Percentiles rank a stretch among this genome's conserved stretches.
Conservation (phyloP, 306 rosid species). For the Oemleria cerasiformis region DNA sequence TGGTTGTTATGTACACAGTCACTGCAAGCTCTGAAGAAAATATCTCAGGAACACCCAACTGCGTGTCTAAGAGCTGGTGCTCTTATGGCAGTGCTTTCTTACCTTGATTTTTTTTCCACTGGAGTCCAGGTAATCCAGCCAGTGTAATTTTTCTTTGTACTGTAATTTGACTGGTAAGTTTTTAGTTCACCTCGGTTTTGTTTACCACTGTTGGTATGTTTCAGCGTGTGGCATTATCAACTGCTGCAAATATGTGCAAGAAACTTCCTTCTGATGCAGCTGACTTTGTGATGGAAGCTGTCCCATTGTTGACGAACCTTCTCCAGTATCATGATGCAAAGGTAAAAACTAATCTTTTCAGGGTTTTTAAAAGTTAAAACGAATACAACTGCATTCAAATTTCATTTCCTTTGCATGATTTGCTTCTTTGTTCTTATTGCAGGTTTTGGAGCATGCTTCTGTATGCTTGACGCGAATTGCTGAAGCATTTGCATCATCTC, state of each 20-base stretch:
- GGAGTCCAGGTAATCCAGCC: conserved; percentile 80
- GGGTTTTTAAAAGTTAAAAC: background rate
- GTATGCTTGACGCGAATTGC: conserved; percentile 99
- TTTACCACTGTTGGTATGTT: conserved; percentile 17
- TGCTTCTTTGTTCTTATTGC: conserved; percentile 20
- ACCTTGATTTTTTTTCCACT: conserved; percentile 90
- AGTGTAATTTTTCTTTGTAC: conserved; percentile 5
- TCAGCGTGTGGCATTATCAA: conserved; percentile 96
- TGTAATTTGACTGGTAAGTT: conserved; percentile 4
- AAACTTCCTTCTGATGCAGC: conserved; percentile 99
- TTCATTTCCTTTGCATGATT: conserved; percentile 5
- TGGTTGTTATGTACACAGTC: conserved; percentile 61
- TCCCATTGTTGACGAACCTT: conserved; percentile 90
- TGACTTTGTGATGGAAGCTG: conserved; percentile 99
- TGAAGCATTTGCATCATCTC: conserved; percentile 89
- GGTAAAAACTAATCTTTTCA: conserved; percentile 35
- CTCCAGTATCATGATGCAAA: conserved; percentile 97
- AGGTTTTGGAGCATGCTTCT: conserved; percentile 99
- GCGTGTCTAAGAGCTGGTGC: conserved; percentile 99
- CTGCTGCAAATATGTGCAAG: conserved; percentile 99
- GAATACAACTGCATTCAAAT: background rate
- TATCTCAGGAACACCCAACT: conserved; percentile 98
- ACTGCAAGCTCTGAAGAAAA: conserved; percentile 96
- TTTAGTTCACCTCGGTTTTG: background rate
- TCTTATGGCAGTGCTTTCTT: conserved; percentile 99